Evolutionary conservation across 331 rosid genomes (phyloP).

Genomic region (Dryas integrifolia): DNA sequence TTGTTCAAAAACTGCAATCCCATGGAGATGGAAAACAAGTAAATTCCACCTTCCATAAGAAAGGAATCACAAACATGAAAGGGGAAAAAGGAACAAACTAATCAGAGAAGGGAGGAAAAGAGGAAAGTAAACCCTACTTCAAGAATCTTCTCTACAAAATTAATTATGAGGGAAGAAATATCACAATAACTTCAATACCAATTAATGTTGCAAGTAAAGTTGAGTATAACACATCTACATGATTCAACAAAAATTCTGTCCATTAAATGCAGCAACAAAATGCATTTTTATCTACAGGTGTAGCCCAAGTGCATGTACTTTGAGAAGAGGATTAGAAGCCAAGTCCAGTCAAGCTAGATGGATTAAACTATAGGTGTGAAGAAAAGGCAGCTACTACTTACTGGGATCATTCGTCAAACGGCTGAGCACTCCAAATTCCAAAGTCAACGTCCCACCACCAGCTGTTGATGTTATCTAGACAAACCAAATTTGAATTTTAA

Average conservation of each 20-base stretch:
- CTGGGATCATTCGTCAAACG: slow-evolving; percentile 89
- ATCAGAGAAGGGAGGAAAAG: not conserved
- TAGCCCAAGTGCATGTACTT: slow-evolving; percentile 10
- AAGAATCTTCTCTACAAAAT: slow-evolving; percentile 4
- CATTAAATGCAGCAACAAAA: not conserved
- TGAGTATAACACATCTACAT: not conserved
- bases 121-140: not conserved
- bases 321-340: slow-evolving; percentile 5
- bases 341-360: not conserved
- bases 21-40: slow-evolving; percentile 16
- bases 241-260: not conserved
- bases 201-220: not conserved
- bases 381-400: slow-evolving; percentile 42
- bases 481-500: slow-evolving; percentile 6
- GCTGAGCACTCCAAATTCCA: slow-evolving; percentile 95
- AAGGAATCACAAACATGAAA: slow-evolving; percentile 7
- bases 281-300: not conserved
- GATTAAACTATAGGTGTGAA: slow-evolving; percentile 11
- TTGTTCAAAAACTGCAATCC: slow-evolving; percentile 90
- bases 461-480: slow-evolving; percentile 95
- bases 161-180: not conserved
- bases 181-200: not conserved
- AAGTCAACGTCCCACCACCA: slow-evolving; percentile 98
- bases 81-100: not conserved
- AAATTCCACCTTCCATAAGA: slow-evolving; percentile 1